A percentile compares a stretch with the other conserved stretches of the same genome.
These are phyloP conservation scores for Penstemon newberryi DNA, from an alignment of 257 asterid genomes.

Conservation along the genomic window DNA sequence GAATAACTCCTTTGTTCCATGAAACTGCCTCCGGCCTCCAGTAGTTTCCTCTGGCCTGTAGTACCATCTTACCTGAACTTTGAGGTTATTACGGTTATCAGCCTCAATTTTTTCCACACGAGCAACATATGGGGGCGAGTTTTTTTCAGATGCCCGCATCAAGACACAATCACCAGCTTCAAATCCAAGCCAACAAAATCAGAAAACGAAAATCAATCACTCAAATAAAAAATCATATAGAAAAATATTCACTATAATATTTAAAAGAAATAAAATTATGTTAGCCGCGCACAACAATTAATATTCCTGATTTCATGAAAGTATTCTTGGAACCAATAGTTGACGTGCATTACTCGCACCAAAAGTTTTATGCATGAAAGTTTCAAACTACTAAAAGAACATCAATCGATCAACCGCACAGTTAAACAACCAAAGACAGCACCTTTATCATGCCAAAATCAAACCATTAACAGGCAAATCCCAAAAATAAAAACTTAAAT, in stretches of 20 bases:
- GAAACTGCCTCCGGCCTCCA: conserved; percentile 67
- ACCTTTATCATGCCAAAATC: not conserved
- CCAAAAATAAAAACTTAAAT: too few species aligned
- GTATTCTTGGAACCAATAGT: too few species aligned
- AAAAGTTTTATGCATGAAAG: conserved; percentile 1
- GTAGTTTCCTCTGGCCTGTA: conserved; percentile 70
- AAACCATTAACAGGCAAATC: not conserved
- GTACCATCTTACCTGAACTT: conserved; percentile 61
- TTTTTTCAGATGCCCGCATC: conserved; percentile 46
- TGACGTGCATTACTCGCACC: too few species aligned
- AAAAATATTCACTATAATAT: not conserved
- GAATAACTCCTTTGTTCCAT: conserved; percentile 68
- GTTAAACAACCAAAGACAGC: not conserved
- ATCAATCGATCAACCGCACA: not conserved
- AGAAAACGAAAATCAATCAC: conserved; percentile 5
- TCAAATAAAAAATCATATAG: not conserved
- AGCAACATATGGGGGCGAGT: conserved; percentile 60
- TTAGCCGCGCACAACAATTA: too few species aligned
- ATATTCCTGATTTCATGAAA: too few species aligned
- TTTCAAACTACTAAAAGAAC: not conserved
- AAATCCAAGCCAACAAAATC: conserved; percentile 21
- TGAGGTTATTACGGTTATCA: conserved; percentile 42
- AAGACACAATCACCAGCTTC: conserved; percentile 67
- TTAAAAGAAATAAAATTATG: too few species aligned
- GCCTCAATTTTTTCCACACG: conserved; percentile 59